Evolutionary conservation across 768 basidiomycete genomes (phyloP), one percentile per base, ranked within the genome.

Genomic region (Pleurotus djamor): DNA sequence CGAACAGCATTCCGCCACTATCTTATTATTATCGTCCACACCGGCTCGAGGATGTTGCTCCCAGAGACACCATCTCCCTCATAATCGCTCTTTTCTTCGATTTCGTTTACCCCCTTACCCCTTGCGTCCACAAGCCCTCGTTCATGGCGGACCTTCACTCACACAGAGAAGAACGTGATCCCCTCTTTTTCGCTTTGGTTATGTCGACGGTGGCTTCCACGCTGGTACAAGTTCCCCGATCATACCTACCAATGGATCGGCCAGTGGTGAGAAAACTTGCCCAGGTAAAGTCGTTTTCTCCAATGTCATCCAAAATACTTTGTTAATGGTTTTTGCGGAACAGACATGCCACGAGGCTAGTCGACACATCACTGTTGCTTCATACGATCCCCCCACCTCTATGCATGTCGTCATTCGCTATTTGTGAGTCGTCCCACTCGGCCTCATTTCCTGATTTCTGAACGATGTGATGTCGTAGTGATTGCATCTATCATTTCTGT

Each of bases 51-150:
- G 87, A 91, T 60, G 84, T 95, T 56, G 89, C 92, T 8, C 89
- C 91, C 16, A 81, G 91, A 56, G 88, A 91, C 59, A 89, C 88
- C 4, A 87, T 95, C 50, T 83, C 85, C 43, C 84, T 91, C 60
- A 90, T 96, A 64, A 87, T 95, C 62, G 82, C 88, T 41, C 83
- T 96, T 10, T 97, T 94, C 76, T 96, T 96, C 69, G 94, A 96
- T 71, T 96, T 92, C 69, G 92, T 96, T 50, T 94, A 94, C 71
- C 90, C 92, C 7, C 80, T 96, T 35, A 96, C 92, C 7, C 94
- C 94, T 4, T 94, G 91, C 71, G 76, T 97, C 47, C 95, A 97
- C 75, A 91, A 90, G 68, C 92, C 92, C 32, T 91, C 90, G 1
- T 95, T 95, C 71, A 88, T 94, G 85, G 88, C 91, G n/a, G 94